Percentiles rank a stretch among this genome's conserved stretches.
phyloP scores from a whole-genome alignment of 2,329 filamentous ascomycete genomes.

The Microdochium paspali region DNA sequence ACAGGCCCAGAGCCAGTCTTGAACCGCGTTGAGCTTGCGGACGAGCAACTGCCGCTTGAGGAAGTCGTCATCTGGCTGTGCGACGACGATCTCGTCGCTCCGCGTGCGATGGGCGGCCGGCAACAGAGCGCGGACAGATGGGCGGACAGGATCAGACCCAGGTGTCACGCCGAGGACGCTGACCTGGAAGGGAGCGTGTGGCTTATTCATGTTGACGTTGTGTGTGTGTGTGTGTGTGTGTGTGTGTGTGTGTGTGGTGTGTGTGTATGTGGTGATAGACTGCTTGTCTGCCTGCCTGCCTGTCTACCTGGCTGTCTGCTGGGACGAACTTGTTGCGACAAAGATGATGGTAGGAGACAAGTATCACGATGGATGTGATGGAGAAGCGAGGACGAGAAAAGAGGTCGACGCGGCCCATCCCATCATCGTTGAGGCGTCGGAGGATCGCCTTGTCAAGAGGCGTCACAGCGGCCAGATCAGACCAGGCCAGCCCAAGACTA shows the following conservation, averaged over 20 bases:
- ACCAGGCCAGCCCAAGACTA: too few relatives aligned
- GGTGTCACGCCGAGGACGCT: background rate
- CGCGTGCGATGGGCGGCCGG: conserved; percentile 19
- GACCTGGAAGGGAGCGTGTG: background rate
- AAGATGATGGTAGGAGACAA: too few relatives aligned
- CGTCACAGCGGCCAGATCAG: too few relatives aligned
- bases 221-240: too few relatives aligned
- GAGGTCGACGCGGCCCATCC: too few relatives aligned
- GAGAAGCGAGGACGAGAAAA: too few relatives aligned
- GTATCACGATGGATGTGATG: too few relatives aligned
- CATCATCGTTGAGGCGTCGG: too few relatives aligned
- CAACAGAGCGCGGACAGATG: conserved; percentile 8
- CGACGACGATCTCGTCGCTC: conserved; percentile 16
- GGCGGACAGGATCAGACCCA: background rate
- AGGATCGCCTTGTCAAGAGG: too few relatives aligned
- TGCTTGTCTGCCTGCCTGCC: too few relatives aligned
- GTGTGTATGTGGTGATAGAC: background rate
- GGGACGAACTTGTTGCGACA: too few relatives aligned
- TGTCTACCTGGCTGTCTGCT: too few relatives aligned
- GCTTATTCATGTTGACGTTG: background rate
- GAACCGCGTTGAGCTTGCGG: conserved; percentile 16
- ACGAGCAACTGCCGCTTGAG: conserved; percentile 16
- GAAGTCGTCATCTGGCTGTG: conserved; percentile 3
- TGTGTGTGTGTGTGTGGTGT: background rate
- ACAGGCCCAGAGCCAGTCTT: conserved; percentile 19